A percentile compares a stretch with the other conserved stretches of the same genome.
These are phyloP conservation scores for Sanguinoderma infundibulare DNA, from an alignment of 1,284 basidiomycete species.

Conservation along the genomic window DNA sequence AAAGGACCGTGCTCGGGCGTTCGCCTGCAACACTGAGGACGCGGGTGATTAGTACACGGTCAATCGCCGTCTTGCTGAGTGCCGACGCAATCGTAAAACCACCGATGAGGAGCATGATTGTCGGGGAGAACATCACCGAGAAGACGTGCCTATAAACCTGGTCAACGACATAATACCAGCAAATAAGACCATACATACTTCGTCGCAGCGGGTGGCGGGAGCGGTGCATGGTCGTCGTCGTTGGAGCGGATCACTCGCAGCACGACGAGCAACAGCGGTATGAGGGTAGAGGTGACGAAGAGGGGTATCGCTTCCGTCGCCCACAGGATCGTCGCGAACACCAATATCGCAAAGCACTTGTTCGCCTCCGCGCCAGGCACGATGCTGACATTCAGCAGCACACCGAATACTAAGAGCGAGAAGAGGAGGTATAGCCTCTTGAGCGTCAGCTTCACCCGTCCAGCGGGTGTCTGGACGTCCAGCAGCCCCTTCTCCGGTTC, in stretches of 20 bases:
- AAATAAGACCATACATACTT: constrained; percentile 59
- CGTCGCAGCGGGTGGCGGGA: constrained; percentile 78
- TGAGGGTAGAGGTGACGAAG: constrained; percentile 92
- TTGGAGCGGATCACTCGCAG: constrained; percentile 82
- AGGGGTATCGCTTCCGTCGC: constrained; percentile 97
- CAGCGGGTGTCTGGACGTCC: constrained; percentile 63
- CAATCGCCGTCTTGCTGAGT: constrained; percentile 96
- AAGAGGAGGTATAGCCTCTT: constrained; percentile 64
- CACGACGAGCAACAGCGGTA: constrained; percentile 90
- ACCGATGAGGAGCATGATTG: constrained; percentile 95
- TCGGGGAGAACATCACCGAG: constrained; percentile 86
- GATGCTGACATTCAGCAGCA: constrained; percentile 63
- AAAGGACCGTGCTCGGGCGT: constrained; percentile 82
- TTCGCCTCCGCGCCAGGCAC: constrained; percentile 81
- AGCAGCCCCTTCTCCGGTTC: constrained; percentile 57
- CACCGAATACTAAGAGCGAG: constrained; percentile 61
- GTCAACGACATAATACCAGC: neutral
- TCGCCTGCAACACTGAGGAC: constrained; percentile 92
- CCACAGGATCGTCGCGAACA: constrained; percentile 95
- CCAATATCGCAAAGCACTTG: constrained; percentile 89
- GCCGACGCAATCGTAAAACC: constrained; percentile 99
- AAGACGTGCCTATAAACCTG: constrained; percentile 63
- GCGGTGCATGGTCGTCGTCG: constrained; percentile 55
- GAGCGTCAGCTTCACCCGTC: constrained; percentile 65
- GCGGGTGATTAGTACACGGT: constrained; percentile 92